Conservation (phyloP, 352 stramenopile species). For the Plasmopara viticola region DNA sequence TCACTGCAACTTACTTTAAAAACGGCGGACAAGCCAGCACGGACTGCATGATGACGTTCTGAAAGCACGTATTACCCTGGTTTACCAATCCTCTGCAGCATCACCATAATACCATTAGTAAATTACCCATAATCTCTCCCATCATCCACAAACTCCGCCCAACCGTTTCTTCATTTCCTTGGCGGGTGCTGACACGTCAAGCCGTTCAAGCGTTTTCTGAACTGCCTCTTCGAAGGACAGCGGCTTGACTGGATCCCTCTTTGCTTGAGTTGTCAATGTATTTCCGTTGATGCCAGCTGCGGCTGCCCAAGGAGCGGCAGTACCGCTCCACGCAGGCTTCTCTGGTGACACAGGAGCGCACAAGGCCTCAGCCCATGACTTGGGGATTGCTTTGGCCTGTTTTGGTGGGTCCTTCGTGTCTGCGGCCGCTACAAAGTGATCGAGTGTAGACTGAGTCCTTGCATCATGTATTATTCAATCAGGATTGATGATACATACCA, state of each 20-base stretch:
- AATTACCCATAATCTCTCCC: not conserved
- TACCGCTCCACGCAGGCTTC: slow-evolving; percentile 29
- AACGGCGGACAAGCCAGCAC: slow-evolving; percentile 71
- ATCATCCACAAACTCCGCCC: not conserved
- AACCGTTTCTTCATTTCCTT: slow-evolving; percentile 83
- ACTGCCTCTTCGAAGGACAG: slow-evolving; percentile 62
- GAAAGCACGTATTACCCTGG: slow-evolving; percentile 85
- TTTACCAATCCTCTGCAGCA: slow-evolving; percentile 61
- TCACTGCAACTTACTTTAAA: slow-evolving; percentile 48
- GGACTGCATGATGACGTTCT: slow-evolving; percentile 85
- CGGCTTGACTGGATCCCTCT: slow-evolving; percentile 8
- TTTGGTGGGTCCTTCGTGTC: slow-evolving; percentile 11
- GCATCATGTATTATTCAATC: not conserved
- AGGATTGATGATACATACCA: slow-evolving; percentile 24
- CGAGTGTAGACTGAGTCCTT: slow-evolving; percentile 4
- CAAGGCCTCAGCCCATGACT: slow-evolving; percentile 59
- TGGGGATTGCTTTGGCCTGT: slow-evolving; percentile 15
- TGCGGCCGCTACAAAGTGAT: slow-evolving; percentile 11
- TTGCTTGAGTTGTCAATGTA: not conserved
- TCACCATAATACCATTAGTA: slow-evolving; percentile 5
- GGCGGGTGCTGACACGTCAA: slow-evolving; percentile 54
- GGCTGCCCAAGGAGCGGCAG: slow-evolving; percentile 11
- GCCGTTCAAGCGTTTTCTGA: slow-evolving; percentile 42
- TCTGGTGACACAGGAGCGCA: slow-evolving; percentile 27
- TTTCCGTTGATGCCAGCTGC: slow-evolving; percentile 4